Evolutionary conservation across 768 basidiomycete species (phyloP), one percentile per base, ranked within the genome.

Genomic region (Cantharellus cinnabarinus): DNA sequence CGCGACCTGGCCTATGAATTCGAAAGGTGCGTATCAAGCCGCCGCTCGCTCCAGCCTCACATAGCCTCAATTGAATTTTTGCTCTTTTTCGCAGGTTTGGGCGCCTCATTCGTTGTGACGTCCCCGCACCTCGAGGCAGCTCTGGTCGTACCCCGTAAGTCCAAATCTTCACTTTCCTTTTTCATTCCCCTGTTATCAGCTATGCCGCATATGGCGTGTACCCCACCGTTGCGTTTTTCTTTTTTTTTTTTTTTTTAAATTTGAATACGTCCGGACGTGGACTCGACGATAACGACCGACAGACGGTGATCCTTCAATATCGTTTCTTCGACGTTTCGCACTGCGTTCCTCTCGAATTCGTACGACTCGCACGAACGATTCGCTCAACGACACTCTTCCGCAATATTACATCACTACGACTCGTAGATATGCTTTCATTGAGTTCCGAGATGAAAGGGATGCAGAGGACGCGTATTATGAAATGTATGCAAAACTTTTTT

Each of bases 1-100:
- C 77, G 82, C 58, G 87, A 89, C 65, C 77, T 91, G 2, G 89
- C 89, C 2, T 85, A 72, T 65, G 87, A 89, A 69, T 90, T 91
- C 65, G 89, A 91, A 75, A 77, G 82, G 88, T 88, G 60, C 52
- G 74, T 69, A 35, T 59, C 10, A 10, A 37, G 42, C 5, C 39
- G 5, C 44, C 34, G 10, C 56, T 35, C 52, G 38, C 50, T 10
- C 54, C 42, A 42, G 51, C 50, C 60, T 58, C 66, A 64, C 34
- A 4, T 42, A 56, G 42, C 20, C 48, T 3, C 3, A 56, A 56
- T 44, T 38, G 54, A 50, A 41, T 10, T 38, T 4, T 41, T 37
- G 3, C 60, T 55, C 34, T 44, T 51, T 29, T 56, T 62, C 61
- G n/a, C 51, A 89, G 87, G 59, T 90, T 75, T 64, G 88, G 88